Base-by-base conservation (phyloP, 306 rosid species). In the Corylus heterophylla region DNA sequence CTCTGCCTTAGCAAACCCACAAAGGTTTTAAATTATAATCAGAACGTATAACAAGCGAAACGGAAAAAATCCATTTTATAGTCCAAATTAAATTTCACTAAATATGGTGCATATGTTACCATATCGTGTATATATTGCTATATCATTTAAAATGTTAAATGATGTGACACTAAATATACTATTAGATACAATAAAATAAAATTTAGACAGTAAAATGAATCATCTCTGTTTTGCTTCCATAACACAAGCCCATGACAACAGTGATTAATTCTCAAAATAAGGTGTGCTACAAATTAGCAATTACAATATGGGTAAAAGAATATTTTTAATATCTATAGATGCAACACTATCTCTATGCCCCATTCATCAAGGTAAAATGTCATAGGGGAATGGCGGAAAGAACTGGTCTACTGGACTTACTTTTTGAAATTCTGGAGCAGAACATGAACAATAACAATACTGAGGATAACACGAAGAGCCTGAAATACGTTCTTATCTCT, bases 401-500 rank as follows among this genome's bases (percentile, higher is more conserved):
- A 81, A 91, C 79, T 44, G 94, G 94, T 90, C 98, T 86, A 66
- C 82, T 86, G 79, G 86, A 82, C 89, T 93, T 95, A 74, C 89
- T 66, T 90, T 93, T 96, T 44, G 99, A 89, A 86, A 96, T 93
- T 88, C 97, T 93, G 81, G 99, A 93, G 82, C 99, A 96, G 82
- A 96, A 93, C 99, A 96, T 93, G 94, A 93, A 91, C 92, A 93
- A 11, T 66, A 96, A 84, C 71, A 96, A 83, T 29, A 89, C 93
- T 29, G 98, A 93, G 71, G 98, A 96, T 78, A 96, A 84, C 83
- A 93, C 85, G 87, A 96, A 96, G 73, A 96, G 96, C 88, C 99
- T 90, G 85, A 93, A 93, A 86, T 96, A 96, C 76, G 99, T 87
- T 93, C 99, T 89, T 77, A 93, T 96, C 88, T 96, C 99, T 81